These are phyloP conservation scores for Penicillium carneum DNA, from an alignment of 2,329 filamentous ascomycete species.

Conservation along the genomic window DNA sequence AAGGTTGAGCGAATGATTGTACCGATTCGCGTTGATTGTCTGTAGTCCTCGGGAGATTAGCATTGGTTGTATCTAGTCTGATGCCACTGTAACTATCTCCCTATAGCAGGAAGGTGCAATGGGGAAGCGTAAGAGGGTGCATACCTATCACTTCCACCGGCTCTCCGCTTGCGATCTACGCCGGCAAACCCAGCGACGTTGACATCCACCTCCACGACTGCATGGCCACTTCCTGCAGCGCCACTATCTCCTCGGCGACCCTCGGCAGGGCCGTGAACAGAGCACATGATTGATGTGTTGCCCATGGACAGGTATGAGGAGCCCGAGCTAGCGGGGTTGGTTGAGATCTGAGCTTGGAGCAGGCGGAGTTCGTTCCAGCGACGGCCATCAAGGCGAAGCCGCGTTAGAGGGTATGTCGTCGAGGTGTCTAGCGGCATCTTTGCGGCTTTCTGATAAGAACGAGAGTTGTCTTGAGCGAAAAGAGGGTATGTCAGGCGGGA, in stretches of 20 bases:
- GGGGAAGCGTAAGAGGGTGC: neutral
- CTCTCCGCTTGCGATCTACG: slow-evolving; percentile 80
- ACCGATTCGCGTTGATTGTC: slow-evolving; percentile 68
- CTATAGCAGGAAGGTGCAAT: neutral
- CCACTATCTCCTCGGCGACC: slow-evolving; percentile 59
- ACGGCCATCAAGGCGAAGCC: slow-evolving; percentile 80
- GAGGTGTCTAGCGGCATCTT: slow-evolving; percentile 93
- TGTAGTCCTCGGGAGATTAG: slow-evolving; percentile 46
- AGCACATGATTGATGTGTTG: slow-evolving; percentile 95
- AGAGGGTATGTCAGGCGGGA: neutral
- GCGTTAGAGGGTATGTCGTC: slow-evolving; percentile 85
- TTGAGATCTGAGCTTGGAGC: slow-evolving; percentile 86
- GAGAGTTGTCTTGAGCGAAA: neutral
- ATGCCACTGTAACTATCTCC: neutral
- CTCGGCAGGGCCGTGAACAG: slow-evolving; percentile 85
- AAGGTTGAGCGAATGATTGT: slow-evolving; percentile 80
- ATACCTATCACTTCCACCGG: slow-evolving; percentile 76
- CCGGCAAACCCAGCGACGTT: slow-evolving; percentile 86
- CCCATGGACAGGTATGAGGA: slow-evolving; percentile 95
- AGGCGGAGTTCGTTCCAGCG: slow-evolving; percentile 97
- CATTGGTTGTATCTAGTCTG: slow-evolving; percentile 1
- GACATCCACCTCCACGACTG: slow-evolving; percentile 80
- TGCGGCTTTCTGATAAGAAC: slow-evolving; percentile 8
- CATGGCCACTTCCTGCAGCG: slow-evolving; percentile 58
- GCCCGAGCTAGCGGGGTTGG: slow-evolving; percentile 89